phyloP scores from a whole-genome alignment of 495 filamentous ascomycete species.

The Neurospora terricola region DNA sequence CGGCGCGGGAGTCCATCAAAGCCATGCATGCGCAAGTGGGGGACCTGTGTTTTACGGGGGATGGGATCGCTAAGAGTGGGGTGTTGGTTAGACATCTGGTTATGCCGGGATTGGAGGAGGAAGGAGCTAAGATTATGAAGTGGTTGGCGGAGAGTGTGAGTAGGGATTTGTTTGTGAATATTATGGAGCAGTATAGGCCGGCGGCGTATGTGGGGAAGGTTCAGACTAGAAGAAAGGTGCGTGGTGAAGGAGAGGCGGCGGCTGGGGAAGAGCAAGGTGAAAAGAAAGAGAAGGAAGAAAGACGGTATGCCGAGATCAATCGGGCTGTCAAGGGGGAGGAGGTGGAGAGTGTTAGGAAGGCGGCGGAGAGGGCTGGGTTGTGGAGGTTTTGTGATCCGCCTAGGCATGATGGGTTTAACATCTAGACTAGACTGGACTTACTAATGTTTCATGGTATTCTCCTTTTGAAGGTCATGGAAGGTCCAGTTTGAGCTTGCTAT shows the following conservation, averaged over 20 bases:
- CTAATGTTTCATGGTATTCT: background rate
- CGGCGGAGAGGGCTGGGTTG: slow-evolving; percentile 57
- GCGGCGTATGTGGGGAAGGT: slow-evolving; percentile 66
- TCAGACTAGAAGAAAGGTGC: slow-evolving; percentile 21
- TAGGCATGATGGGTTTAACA: slow-evolving; percentile 58
- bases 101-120: slow-evolving; percentile 64
- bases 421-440: slow-evolving; percentile 32
- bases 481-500: background rate
- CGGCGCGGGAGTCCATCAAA: slow-evolving; percentile 60
- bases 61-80: slow-evolving; percentile 66
- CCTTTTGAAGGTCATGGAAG: background rate
- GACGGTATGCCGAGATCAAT: slow-evolving; percentile 68
- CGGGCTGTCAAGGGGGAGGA: slow-evolving; percentile 55
- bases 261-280: slow-evolving; percentile 1
- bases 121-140: slow-evolving; percentile 56
- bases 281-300: slow-evolving; percentile 22
- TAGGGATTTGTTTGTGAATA: slow-evolving; percentile 57
- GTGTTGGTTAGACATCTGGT: slow-evolving; percentile 65
- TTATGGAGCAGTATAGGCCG: slow-evolving; percentile 73
- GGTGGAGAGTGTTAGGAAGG: slow-evolving; percentile 46
- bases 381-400: slow-evolving; percentile 68
- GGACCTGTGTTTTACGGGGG: slow-evolving; percentile 63
- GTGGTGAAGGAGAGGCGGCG: slow-evolving; percentile 1
- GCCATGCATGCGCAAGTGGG: slow-evolving; percentile 70
- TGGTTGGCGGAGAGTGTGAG: slow-evolving; percentile 61